These are phyloP conservation scores for Chernovozyma aurita DNA, from an alignment of 1,139 yeast species.

Conservation along the genomic window DNA sequence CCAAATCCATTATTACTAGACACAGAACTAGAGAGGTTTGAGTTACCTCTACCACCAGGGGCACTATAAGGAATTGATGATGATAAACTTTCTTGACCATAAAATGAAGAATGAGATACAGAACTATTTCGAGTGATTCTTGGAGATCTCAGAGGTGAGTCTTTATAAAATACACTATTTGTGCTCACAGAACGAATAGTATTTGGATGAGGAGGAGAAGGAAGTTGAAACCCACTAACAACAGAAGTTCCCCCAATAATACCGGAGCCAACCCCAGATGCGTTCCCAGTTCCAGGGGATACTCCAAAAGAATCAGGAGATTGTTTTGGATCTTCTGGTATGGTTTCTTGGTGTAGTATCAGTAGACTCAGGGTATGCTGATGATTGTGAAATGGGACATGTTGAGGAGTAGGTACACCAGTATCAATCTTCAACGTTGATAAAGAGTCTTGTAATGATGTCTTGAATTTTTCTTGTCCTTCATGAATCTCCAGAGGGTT, in stretches of 20 bases:
- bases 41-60: constrained; percentile 43
- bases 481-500: constrained; percentile 2
- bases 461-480: neutral
- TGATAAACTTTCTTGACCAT: constrained; percentile 48
- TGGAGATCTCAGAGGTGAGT: constrained; percentile 18
- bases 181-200: neutral
- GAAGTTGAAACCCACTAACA: constrained; percentile 4
- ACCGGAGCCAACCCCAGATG: neutral
- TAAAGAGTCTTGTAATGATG: neutral
- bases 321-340: neutral
- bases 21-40: constrained; percentile 11
- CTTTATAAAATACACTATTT: constrained; percentile 3
- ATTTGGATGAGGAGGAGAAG: neutral
- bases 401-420: neutral
- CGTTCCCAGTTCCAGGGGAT: constrained; percentile 1
- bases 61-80: constrained; percentile 69
- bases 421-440: neutral
- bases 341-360: neutral
- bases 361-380: neutral
- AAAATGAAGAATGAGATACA: constrained; percentile 38
- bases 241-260: neutral
- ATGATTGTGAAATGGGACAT: neutral
- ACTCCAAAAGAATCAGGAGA: neutral
- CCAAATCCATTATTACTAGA: constrained; percentile 2
- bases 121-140: constrained; percentile 42